phyloP scores from a whole-genome alignment of 202 grass and related monocot species.

The Digitaria exilis region DNA sequence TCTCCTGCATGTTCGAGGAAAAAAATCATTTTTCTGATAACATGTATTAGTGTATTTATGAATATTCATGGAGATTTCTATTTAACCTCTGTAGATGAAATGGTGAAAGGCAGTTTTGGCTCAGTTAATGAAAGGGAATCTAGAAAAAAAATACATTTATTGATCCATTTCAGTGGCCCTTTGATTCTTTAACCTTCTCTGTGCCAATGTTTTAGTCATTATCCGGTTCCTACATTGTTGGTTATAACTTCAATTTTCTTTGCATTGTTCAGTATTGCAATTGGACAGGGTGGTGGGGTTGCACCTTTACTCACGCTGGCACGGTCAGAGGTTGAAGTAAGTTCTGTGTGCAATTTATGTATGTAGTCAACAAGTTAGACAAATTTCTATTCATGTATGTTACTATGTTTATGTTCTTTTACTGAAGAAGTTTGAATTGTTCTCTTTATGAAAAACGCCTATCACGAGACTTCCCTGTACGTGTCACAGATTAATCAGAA shows the following conservation, averaged over 20 bases:
- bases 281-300: conserved; percentile 85
- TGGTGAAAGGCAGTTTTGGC: neutral
- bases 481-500: conserved; percentile 3
- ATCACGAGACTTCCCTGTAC: neutral
- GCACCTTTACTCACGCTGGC: conserved; percentile 82
- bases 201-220: neutral
- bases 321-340: conserved; percentile 82
- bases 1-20: too few species aligned
- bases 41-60: conserved; percentile 24
- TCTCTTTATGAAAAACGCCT: conserved; percentile 7
- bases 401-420: conserved; percentile 22
- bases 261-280: conserved; percentile 73
- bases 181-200: conserved; percentile 21
- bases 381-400: conserved; percentile 23
- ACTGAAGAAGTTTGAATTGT: conserved; percentile 24
- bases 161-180: neutral
- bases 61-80: conserved; percentile 25
- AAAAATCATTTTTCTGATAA: neutral
- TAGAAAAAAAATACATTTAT: neutral
- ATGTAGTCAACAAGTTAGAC: conserved; percentile 8
- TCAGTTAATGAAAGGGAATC: conserved; percentile 20
- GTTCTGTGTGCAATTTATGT: conserved; percentile 38
- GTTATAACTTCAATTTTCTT: conserved; percentile 34
- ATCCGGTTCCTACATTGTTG: conserved; percentile 7
- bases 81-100: conserved; percentile 24